Percentiles rank a stretch among this genome's conserved stretches.
phyloP scores from a whole-genome alignment of 2,329 filamentous ascomycete species.

The Aspergillus intermedius region DNA sequence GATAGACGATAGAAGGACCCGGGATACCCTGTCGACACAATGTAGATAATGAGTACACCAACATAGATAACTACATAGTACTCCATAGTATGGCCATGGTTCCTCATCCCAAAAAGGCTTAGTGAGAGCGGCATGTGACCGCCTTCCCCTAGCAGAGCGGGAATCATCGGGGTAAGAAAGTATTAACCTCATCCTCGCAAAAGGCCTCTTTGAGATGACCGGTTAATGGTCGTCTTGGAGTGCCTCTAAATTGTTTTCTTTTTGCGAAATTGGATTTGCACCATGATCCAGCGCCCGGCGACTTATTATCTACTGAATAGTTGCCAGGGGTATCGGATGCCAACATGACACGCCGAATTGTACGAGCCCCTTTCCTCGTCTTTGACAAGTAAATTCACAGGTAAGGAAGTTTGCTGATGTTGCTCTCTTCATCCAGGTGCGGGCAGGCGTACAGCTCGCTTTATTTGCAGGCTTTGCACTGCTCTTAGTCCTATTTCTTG shows the following conservation, averaged over 20 bases:
- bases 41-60: too few relatives aligned
- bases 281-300: slow-evolving; percentile 26
- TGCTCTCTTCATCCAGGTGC: slow-evolving; percentile 36
- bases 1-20: not conserved
- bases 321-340: slow-evolving; percentile 24
- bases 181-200: slow-evolving; percentile 6
- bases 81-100: too few relatives aligned
- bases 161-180: not conserved
- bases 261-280: slow-evolving; percentile 16
- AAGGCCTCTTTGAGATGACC: slow-evolving; percentile 27
- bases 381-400: not conserved
- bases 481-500: slow-evolving; percentile 71
- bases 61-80: too few relatives aligned
- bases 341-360: slow-evolving; percentile 40
- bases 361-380: slow-evolving; percentile 17
- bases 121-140: slow-evolving; percentile 16
- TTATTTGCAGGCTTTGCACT: slow-evolving; percentile 60
- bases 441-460: slow-evolving; percentile 68
- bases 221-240: slow-evolving; percentile 21
- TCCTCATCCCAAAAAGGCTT: not conserved
- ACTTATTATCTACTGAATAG: slow-evolving; percentile 19
- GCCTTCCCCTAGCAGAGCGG: slow-evolving; percentile 16
- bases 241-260: slow-evolving; percentile 9
- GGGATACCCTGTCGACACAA: too few relatives aligned
- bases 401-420: not conserved